A percentile compares a stretch with the other conserved stretches of the same genome.
These are phyloP conservation scores for Annulohypoxylon moriforme DNA, from an alignment of 495 filamentous ascomycete species.

Conservation along the genomic window DNA sequence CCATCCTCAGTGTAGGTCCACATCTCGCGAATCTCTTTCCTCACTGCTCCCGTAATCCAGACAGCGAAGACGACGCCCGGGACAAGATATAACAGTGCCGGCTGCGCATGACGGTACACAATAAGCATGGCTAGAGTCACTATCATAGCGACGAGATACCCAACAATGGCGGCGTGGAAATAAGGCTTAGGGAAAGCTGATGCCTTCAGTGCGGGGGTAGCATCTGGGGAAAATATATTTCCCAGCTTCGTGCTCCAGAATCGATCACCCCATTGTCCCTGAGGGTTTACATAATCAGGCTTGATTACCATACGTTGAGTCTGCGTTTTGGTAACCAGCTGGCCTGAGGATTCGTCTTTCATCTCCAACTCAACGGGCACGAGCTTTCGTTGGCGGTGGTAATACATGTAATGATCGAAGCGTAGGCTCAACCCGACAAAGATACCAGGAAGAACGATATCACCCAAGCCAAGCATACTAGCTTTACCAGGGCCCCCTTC, in stretches of 20 bases:
- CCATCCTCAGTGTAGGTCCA: constrained; percentile 84
- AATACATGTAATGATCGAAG: constrained; percentile 89
- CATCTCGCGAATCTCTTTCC: constrained; percentile 77
- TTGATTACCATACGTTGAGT: constrained; percentile 58
- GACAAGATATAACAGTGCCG: constrained; percentile 92
- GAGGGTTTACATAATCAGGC: constrained; percentile 67
- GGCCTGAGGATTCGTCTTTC: constrained; percentile 51
- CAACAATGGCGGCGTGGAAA: constrained; percentile 80
- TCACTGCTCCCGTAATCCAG: constrained; percentile 80
- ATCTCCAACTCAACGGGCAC: constrained; percentile 52
- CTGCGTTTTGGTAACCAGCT: constrained; percentile 45
- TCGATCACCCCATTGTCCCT: constrained; percentile 82
- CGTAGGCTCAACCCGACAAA: constrained; percentile 88
- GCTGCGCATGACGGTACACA: constrained; percentile 83
- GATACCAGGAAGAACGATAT: constrained; percentile 94
- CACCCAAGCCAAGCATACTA: constrained; percentile 92
- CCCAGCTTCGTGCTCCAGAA: constrained; percentile 74
- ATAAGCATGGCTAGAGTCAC: constrained; percentile 81
- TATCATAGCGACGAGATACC: constrained; percentile 85
- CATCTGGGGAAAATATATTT: constrained; percentile 49
- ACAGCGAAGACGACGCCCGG: constrained; percentile 80
- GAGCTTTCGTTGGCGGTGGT: constrained; percentile 62
- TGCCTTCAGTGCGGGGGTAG: constrained; percentile 57
- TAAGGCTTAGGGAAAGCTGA: constrained; percentile 83
- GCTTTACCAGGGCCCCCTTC: constrained; percentile 73